phyloP scores from a whole-genome alignment of 73 alveolate species.

The Paramecium biaurelia region DNA sequence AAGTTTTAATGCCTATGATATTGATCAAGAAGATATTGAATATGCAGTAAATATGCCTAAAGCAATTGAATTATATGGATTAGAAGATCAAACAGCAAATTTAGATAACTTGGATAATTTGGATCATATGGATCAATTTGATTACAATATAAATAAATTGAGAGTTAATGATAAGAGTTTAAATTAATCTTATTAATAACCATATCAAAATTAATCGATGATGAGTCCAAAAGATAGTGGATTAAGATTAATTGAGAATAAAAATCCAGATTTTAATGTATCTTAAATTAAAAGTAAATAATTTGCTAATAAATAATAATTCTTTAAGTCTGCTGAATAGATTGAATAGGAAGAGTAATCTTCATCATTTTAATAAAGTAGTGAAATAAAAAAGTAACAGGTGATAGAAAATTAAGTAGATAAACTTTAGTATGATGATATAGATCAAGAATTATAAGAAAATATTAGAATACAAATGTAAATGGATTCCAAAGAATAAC shows the following conservation, averaged over 20 bases:
- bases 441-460: conserved; percentile 38
- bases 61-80: not conserved
- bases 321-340: not conserved
- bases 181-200: not conserved
- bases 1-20: not conserved
- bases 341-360: not conserved
- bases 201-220: not conserved
- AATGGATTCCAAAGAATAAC: not conserved
- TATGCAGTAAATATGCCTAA: conserved; percentile 5
- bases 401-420: not conserved
- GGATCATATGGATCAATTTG: not conserved
- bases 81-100: not conserved
- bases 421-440: not conserved
- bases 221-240: conserved; percentile 36
- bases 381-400: not conserved
- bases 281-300: not conserved
- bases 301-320: not conserved
- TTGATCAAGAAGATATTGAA: not conserved
- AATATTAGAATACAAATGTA: conserved; percentile 31
- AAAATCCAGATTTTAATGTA: conserved; percentile 9
- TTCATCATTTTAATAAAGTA: not conserved
- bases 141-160: not conserved
- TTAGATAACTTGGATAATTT: not conserved
- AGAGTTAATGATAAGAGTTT: not conserved
- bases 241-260: not conserved